Conservation (phyloP, 495 filamentous ascomycete species). For the Aspergillus steynii region DNA sequence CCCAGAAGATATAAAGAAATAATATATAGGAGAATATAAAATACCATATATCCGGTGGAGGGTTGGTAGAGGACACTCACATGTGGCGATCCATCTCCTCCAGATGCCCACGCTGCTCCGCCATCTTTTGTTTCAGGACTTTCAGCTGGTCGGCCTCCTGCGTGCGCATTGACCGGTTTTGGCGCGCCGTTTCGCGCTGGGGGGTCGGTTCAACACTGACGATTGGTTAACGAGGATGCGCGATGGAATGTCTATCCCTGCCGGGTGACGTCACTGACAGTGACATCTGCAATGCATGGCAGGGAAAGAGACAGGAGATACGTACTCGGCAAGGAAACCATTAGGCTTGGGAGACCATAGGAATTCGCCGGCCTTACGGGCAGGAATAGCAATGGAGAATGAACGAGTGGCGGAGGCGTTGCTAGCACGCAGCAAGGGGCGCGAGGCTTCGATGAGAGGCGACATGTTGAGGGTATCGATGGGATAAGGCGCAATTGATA, state of each 20-base stretch:
- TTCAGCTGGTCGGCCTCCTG: slow-evolving; percentile 2
- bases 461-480: slow-evolving; percentile 10
- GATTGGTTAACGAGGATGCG: not conserved
- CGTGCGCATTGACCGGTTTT: not conserved
- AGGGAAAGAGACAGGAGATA: not conserved
- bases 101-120: slow-evolving; percentile 58
- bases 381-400: slow-evolving; percentile 57
- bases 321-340: slow-evolving; percentile 44
- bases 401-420: slow-evolving; percentile 43
- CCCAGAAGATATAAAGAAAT: not conserved
- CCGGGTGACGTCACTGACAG: not conserved
- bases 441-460: slow-evolving; percentile 21
- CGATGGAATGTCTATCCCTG: not conserved
- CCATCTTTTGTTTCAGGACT: not conserved
- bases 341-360: slow-evolving; percentile 52
- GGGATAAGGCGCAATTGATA: not conserved
- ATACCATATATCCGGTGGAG: not conserved
- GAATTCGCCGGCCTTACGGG: slow-evolving; percentile 63
- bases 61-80: slow-evolving; percentile 43
- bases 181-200: not conserved
- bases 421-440: slow-evolving; percentile 47
- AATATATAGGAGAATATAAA: not conserved
- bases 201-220: not conserved
- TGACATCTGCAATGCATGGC: not conserved
- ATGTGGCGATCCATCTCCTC: slow-evolving; percentile 78